A percentile compares a stretch with the other conserved stretches of the same genome.
Evolutionary conservation across 164 flowering plant species (phyloP).

Genomic region (Stephania yunnanensis): DNA sequence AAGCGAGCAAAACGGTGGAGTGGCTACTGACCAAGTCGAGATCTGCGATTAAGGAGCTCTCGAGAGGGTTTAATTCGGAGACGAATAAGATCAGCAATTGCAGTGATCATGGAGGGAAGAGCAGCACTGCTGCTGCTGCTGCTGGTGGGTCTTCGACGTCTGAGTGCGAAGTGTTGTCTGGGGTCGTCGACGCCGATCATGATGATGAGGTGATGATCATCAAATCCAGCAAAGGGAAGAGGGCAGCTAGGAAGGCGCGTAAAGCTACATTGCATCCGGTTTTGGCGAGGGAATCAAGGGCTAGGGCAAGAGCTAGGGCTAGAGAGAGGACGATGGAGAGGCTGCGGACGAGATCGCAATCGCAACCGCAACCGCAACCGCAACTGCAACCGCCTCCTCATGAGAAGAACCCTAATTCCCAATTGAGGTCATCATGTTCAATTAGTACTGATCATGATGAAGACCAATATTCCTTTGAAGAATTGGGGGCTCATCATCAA

Average conservation of each 20-base stretch:
- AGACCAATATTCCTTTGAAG: slow-evolving; percentile 13
- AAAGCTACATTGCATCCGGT: slow-evolving; percentile 16
- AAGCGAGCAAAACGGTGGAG: slow-evolving; percentile 75
- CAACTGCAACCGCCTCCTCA: slow-evolving; percentile 4
- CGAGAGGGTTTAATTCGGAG: slow-evolving; percentile 1
- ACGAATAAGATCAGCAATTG: no score
- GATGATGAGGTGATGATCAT: neutral
- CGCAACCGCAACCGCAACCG: neutral
- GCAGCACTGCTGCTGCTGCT: neutral
- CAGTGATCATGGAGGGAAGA: neutral
- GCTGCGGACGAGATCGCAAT: slow-evolving; percentile 9
- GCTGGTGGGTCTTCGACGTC: slow-evolving; percentile 29
- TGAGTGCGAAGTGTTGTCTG: slow-evolving; percentile 40
- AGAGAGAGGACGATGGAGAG: slow-evolving; percentile 45
- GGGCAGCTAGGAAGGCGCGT: slow-evolving; percentile 12
- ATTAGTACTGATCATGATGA: slow-evolving; percentile 12
- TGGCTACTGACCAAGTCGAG: slow-evolving; percentile 59
- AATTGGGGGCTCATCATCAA: slow-evolving; percentile 19
- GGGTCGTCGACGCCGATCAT: slow-evolving; percentile 11
- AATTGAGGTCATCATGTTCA: neutral
- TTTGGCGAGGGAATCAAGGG: slow-evolving; percentile 34
- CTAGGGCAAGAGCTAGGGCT: slow-evolving; percentile 53
- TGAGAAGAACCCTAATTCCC: neutral
- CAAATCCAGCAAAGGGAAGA: slow-evolving; percentile 16
- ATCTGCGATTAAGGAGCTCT: slow-evolving; percentile 44